Percentiles rank a stretch among this genome's conserved stretches.
Evolutionary conservation across 2,329 filamentous ascomycete genomes (phyloP).

Genomic region (Penicillium decumbens): DNA sequence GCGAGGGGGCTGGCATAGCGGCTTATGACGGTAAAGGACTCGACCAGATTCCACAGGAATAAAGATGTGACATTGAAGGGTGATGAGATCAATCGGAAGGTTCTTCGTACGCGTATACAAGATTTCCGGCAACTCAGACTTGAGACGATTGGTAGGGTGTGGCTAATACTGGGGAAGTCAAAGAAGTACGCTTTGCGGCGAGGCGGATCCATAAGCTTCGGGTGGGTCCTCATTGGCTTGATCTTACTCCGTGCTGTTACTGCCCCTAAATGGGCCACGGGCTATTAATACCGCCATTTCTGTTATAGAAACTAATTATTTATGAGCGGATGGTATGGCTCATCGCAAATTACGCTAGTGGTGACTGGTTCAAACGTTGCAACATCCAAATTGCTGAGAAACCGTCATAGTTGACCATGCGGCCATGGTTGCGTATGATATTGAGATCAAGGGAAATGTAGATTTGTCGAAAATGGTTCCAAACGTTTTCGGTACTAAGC

Average conservation of each 20-base stretch:
- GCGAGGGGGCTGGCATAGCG: slow-evolving; percentile 34
- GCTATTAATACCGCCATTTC: neutral
- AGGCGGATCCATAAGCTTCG: slow-evolving; percentile 2
- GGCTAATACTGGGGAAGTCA: neutral
- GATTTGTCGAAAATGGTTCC: neutral
- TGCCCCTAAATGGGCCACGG: neutral
- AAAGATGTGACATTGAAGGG: slow-evolving; percentile 14
- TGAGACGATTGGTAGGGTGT: no score
- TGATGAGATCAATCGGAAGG: neutral
- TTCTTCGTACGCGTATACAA: neutral
- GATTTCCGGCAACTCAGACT: no score
- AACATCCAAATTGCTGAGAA: neutral
- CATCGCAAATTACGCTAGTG: neutral
- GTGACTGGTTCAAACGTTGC: neutral
- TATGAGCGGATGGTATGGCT: neutral
- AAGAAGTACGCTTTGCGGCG: neutral
- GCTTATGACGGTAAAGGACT: slow-evolving; percentile 11
- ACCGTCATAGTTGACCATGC: neutral
- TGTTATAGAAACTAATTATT: neutral
- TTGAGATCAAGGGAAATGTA: neutral
- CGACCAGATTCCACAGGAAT: slow-evolving; percentile 1
- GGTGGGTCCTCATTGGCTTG: slow-evolving; percentile 8
- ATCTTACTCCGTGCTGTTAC: neutral
- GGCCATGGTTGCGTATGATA: neutral
- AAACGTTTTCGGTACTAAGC: no score